Percentiles rank a stretch among this genome's conserved stretches.
phyloP scores from a whole-genome alignment of 2,329 filamentous ascomycete genomes.

The Furcasterigmium sp. region DNA sequence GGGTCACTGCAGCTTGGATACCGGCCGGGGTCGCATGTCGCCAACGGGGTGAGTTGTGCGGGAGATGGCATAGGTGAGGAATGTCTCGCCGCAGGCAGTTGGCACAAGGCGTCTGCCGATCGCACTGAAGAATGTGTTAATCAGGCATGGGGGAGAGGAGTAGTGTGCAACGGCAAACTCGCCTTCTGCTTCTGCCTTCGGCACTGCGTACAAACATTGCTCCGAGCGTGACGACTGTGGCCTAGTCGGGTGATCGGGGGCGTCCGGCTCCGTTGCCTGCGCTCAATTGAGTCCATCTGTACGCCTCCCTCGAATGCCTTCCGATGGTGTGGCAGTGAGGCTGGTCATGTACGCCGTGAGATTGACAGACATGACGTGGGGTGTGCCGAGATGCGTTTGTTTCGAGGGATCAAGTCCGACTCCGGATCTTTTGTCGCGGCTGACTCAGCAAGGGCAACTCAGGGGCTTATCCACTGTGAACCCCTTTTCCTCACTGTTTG shows the following conservation, averaged over 20 bases:
- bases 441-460: no score
- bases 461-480: no score
- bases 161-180: neutral
- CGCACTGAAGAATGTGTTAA: conserved; percentile 1
- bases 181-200: conserved; percentile 8
- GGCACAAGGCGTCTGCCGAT: conserved; percentile 8
- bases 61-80: conserved; percentile 5
- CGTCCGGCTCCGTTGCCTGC: neutral
- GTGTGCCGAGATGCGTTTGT: no score
- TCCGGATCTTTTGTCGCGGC: no score
- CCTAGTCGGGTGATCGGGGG: neutral
- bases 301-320: no score
- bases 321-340: no score
- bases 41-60: neutral
- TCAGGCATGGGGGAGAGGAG: neutral
- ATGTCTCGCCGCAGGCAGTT: conserved; percentile 7
- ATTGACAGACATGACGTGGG: no score
- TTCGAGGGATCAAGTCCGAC: no score
- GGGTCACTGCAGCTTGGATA: neutral
- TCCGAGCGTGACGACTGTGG: conserved; percentile 1
- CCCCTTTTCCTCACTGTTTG: no score
- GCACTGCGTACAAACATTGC: conserved; percentile 9
- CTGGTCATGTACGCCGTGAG: no score
- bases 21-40: neutral
- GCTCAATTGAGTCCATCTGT: neutral